Evolutionary conservation across 306 rosid species (phyloP).

Genomic region (Fragaria ananassa): DNA sequence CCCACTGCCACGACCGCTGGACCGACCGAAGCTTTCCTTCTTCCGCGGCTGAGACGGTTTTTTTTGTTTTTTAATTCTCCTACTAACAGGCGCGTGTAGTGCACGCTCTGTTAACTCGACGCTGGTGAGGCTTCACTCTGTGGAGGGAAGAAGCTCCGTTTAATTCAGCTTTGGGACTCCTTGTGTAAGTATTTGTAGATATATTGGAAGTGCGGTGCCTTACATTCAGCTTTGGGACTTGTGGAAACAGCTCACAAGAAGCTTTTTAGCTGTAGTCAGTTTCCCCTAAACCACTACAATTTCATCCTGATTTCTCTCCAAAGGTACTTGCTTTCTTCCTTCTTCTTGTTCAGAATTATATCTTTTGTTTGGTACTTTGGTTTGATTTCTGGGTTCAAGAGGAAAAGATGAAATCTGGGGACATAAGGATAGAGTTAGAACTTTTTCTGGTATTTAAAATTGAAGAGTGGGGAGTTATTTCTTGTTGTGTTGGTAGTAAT

Average conservation of each 20-base stretch:
- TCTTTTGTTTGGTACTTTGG: neutral
- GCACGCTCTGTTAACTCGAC: too few species aligned
- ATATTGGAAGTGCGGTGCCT: neutral
- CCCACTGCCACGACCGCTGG: too few species aligned
- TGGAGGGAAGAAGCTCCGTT: too few species aligned
- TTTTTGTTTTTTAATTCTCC: too few species aligned
- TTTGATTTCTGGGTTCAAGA: neutral
- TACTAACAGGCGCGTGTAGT: too few species aligned
- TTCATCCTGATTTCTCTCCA: slow-evolving; percentile 1
- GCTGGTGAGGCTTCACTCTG: too few species aligned
- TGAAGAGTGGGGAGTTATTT: neutral
- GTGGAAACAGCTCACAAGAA: neutral
- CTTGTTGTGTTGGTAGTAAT: neutral
- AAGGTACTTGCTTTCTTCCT: slow-evolving; percentile 1
- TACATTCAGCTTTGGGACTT: neutral
- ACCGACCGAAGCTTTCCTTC: too few species aligned
- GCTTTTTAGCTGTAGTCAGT: neutral
- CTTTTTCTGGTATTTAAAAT: too few species aligned
- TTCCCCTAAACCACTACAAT: neutral
- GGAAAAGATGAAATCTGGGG: slow-evolving; percentile 2
- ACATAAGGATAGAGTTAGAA: neutral
- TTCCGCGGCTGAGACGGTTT: too few species aligned
- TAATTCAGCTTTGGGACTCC: neutral
- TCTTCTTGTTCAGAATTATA: neutral
- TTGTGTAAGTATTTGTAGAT: neutral